These are phyloP conservation scores for Alternaria sp. DNA, from an alignment of 2,329 filamentous ascomycete species.

Conservation along the genomic window DNA sequence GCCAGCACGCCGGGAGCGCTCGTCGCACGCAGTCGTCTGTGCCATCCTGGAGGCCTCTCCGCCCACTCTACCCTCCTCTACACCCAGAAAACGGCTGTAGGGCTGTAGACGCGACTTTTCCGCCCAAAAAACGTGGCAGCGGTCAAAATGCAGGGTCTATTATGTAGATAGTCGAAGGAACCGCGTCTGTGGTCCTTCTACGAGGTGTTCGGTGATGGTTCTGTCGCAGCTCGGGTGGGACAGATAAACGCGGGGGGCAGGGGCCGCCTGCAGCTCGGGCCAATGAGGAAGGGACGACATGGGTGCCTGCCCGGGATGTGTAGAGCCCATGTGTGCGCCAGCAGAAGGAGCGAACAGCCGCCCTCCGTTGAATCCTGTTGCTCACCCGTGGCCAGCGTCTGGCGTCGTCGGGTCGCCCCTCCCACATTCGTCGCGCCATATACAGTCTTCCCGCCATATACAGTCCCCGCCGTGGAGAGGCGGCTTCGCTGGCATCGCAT, in stretches of 20 bases:
- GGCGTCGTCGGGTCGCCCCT: slow-evolving; percentile 40
- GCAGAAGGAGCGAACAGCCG: slow-evolving; percentile 42
- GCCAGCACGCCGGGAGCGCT: slow-evolving; percentile 36
- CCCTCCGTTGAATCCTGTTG: slow-evolving; percentile 36
- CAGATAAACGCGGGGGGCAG: slow-evolving; percentile 34
- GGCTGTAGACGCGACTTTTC: slow-evolving; percentile 45
- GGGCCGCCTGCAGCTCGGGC: slow-evolving; percentile 21
- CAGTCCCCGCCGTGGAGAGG: slow-evolving; percentile 32
- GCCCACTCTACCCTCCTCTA: slow-evolving; percentile 35
- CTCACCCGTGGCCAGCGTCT: slow-evolving; percentile 41
- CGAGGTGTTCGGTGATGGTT: slow-evolving; percentile 29
- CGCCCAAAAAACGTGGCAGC: slow-evolving; percentile 42
- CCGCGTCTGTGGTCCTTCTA: slow-evolving; percentile 35
- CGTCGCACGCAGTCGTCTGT: slow-evolving; percentile 18
- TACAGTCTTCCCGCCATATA: slow-evolving; percentile 44
- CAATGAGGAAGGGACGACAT: slow-evolving; percentile 23
- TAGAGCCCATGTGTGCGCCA: slow-evolving; percentile 28
- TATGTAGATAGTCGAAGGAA: slow-evolving; percentile 36
- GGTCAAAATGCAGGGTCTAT: slow-evolving; percentile 38
- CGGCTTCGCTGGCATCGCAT: slow-evolving; percentile 28
- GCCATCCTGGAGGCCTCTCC: slow-evolving; percentile 28
- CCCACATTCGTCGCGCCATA: slow-evolving; percentile 36
- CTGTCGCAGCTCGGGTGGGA: slow-evolving; percentile 26
- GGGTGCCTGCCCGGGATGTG: slow-evolving; percentile 18
- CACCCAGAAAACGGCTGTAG: slow-evolving; percentile 34